Base-by-base conservation (phyloP, 148 eudicot genomes). In the Camellia sinensis region DNA sequence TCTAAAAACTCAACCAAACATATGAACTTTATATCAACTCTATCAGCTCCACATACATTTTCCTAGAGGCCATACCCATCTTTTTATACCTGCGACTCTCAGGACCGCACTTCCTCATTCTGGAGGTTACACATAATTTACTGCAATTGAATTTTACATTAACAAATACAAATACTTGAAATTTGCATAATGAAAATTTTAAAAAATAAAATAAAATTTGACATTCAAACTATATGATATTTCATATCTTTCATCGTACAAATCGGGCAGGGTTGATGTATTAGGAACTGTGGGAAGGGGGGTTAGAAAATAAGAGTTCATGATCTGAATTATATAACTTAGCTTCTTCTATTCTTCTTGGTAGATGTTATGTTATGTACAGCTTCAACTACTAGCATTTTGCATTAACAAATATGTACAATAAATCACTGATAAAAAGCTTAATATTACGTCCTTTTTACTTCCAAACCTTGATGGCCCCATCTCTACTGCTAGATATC, bases 401-500 rank as follows among this genome's bases (percentile, higher is more conserved):
- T 48, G 70, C 48, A 74, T 41, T 17, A 59, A 43, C 13, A 73
- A 48, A 68, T 71, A 78, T 84, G 84, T 88, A 86, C 86, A 84
- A 78, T 68, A 14, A 74, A 67, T 15, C n/a, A 59, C 29, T 9
- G 60, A 17, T 5, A 29, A 29, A 29, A 29, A 29, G 37, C 37
- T 29, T 29, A 29, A 29, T 29, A 29, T 29, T 29, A 29, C 72
- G 54, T 9, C 79, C 17, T 61, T 65, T 71, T 91, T 84, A 96
- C 85, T 93, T 96, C 99, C 99, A 96, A 82, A 96, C 97, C 88
- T 96, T 96, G 22, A 96, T 85, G 40, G 97, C 93, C 79, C 99
- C 99, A 82, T 96, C 99, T 88, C 99, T 91, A 83, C 99, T 78
- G 75, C 99, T 85, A 57, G 99, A 93, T 87, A 96, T 83, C 73